Evolutionary conservation across 2,329 filamentous ascomycete species (phyloP), one percentile per base, ranked within the genome.

Genomic region (Cercospora brassicicola): DNA sequence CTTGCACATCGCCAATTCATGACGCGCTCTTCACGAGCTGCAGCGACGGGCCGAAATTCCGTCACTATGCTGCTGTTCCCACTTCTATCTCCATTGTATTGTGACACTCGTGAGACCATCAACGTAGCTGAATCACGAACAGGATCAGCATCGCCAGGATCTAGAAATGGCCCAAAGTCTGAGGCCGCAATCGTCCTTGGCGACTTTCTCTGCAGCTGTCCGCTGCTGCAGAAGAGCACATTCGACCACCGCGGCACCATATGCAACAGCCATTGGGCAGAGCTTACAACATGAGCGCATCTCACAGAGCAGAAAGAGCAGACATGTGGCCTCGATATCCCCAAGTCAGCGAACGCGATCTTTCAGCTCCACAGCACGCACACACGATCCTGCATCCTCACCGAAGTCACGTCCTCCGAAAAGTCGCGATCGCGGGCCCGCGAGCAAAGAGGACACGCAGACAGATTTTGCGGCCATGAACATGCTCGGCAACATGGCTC

Each of bases 401-500:
- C 30, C 42, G 23, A 62, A 61, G 15, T 62, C 57, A 5, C 67
- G 64, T 42, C 62, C 82, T 0, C 82, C 82, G 3, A 82, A 81
- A 67, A 76, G 81, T 31, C 84, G 80, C 74, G 86, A 90, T 76
- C 87, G 89, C 64, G 88, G 88, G 11, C 88, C 88, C 0, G 76
- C 80, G n/a, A 87, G 85, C 51, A 79, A 82, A 45, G 88, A 90
- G 82, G 82, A 85, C 60, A 90, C 88, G 1, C 87, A 87, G 73
- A 90, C 89, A 2, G 90, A 95, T 80, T 93, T 98, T 73, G 83
- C 81, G 51, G 85, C 86, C 13, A 85, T 98, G 71, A 89, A 99
- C 78, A 90, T 99, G 6, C 85, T 98, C 4, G 89, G 88, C 48
- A 89, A 88, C 72, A 88, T 89, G 0, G 91, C 93, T 0, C 84